These are phyloP conservation scores for Nannochloropsis oceanica DNA, from an alignment of 108 stramenopile genomes.

Conservation along the genomic window DNA sequence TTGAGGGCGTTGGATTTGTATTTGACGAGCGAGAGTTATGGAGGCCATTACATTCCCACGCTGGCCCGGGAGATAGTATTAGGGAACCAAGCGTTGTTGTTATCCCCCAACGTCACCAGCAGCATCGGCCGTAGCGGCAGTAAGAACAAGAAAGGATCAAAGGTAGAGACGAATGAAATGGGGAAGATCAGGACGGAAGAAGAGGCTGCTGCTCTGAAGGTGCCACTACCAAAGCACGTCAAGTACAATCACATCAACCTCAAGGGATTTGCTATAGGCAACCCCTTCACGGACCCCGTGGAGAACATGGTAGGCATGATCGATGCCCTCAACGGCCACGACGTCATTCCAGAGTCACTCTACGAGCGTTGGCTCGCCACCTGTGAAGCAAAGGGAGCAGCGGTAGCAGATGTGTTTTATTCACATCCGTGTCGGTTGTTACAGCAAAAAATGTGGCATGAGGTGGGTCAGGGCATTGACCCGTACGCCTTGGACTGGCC, in stretches of 20 bases:
- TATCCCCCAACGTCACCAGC: neutral
- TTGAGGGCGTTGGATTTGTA: neutral
- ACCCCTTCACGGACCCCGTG: slow-evolving; percentile 36
- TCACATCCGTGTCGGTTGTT: slow-evolving; percentile 18
- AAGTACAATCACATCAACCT: slow-evolving; percentile 8
- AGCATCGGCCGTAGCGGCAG: neutral
- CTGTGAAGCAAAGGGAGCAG: neutral
- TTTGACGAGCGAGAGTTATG: slow-evolving; percentile 23
- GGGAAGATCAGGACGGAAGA: neutral
- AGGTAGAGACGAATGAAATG: neutral
- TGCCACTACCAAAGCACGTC: neutral
- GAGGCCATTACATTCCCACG: slow-evolving; percentile 29
- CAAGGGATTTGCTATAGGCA: slow-evolving; percentile 35
- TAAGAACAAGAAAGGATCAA: neutral
- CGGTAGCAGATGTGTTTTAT: neutral
- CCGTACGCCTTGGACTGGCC: slow-evolving; percentile 60
- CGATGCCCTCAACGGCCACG: slow-evolving; percentile 21
- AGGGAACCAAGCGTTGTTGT: neutral
- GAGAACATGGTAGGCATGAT: slow-evolving; percentile 19
- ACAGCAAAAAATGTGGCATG: slow-evolving; percentile 26
- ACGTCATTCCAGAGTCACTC: slow-evolving; percentile 45
- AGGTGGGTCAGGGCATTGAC: slow-evolving; percentile 40
- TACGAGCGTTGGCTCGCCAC: slow-evolving; percentile 9
- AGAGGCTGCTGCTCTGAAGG: neutral
- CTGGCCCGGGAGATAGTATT: slow-evolving; percentile 6